Evolutionary conservation across 805 yeast genomes (phyloP), one percentile per base, ranked within the genome.

Genomic region (Ogataea degrootiae): DNA sequence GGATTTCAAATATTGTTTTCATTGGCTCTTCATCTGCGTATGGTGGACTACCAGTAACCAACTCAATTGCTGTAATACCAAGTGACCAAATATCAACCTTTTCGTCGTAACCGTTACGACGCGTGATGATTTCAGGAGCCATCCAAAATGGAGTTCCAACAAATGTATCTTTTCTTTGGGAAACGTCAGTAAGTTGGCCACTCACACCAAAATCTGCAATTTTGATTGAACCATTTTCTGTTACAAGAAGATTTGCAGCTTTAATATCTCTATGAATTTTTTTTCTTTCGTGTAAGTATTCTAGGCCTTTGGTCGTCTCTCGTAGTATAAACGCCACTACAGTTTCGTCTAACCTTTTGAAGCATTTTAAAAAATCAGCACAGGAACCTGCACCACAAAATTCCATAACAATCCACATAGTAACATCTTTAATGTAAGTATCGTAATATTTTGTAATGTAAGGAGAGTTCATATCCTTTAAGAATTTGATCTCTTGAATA

Each of bases 101-200:
- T 52, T 83, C 86, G 60, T 87, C 77, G 64, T 94, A 90, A 0
- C 94, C 96, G 9, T 68, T 63, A 41, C 58, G 51, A 31, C 63
- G 58, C 9, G 51, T 43, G 39, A 94, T 85, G n/a, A 92, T 86
- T 63, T 94, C 99, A 0, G 99, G 99, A 0, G 99, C 99, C 98
- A 92, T 91, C 97, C 97, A 91, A 66, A 80, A 88, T 14, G 97
- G 97, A 0, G 97, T 90, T 1, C 98, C 98, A 44, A 90, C 96
- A 73, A 91, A 84, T 0, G 97, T 87, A 46, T 78, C 79, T 53
- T 83, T 77, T 50, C 73, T 73, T 21, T 71, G 65, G 44, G 65
- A 66, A 1, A 85, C 75, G 40, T 72, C 67, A 19, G 83, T 76
- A 26, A 91, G 72, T 63, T 89, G 94, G 0, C 94, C 94, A 57